Evolutionary conservation across 129 eudicot species (phyloP).

Genomic region (Cynara cardunculus): DNA sequence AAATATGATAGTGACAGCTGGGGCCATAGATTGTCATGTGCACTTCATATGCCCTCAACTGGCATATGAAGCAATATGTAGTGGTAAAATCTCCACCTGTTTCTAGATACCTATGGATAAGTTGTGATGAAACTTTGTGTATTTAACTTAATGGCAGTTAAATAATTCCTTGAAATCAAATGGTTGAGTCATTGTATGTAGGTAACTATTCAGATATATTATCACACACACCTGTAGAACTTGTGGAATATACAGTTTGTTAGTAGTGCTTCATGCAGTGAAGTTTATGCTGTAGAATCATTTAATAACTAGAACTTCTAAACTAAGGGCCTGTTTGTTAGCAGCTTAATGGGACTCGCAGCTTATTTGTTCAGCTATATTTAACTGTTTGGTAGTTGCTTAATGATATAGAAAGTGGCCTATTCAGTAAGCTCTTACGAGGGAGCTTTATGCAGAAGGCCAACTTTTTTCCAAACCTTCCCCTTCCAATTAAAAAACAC

Average conservation of each 20-base stretch:
- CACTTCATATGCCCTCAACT: slow-evolving; percentile 96
- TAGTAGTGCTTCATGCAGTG: neutral
- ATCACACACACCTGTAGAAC: neutral
- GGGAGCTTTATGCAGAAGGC: too few relatives aligned
- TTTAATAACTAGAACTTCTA: neutral
- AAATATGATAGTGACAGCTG: slow-evolving; percentile 93
- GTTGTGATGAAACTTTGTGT: neutral
- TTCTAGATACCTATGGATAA: neutral
- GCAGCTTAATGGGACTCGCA: too few relatives aligned
- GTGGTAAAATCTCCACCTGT: slow-evolving; percentile 52
- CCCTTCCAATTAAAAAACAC: too few relatives aligned
- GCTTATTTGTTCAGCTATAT: too few relatives aligned
- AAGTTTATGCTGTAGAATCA: neutral
- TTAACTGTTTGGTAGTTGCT: too few relatives aligned
- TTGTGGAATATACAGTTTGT: neutral
- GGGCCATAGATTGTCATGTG: slow-evolving; percentile 96
- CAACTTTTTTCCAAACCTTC: too few relatives aligned
- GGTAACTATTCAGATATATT: neutral
- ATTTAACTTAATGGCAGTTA: neutral
- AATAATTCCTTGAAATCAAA: slow-evolving; percentile 2
- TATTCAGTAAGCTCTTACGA: too few relatives aligned
- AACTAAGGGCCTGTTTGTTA: too few relatives aligned
- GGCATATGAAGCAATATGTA: slow-evolving; percentile 81
- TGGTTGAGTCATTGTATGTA: neutral
- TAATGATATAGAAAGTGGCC: too few relatives aligned